A percentile compares a stretch with the other conserved stretches of the same genome.
phyloP scores from a whole-genome alignment of 2,329 filamentous ascomycete genomes.

The Dothideomycetidae sp. region DNA sequence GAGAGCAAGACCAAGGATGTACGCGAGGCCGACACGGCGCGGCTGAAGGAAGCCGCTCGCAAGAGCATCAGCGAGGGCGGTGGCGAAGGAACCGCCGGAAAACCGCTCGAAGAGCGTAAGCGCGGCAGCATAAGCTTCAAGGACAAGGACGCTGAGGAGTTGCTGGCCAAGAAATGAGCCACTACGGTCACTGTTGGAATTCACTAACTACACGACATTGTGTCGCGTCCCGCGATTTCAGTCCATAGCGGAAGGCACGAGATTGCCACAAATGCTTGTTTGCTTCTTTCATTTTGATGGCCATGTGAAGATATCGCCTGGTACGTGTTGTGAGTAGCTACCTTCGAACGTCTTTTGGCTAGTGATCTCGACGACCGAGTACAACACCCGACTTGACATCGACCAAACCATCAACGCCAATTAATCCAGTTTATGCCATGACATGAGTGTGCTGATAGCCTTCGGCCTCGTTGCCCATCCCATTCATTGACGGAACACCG shows the following conservation, averaged over 20 bases:
- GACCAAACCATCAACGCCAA: too few species aligned
- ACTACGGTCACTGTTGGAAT: too few species aligned
- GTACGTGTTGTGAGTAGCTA: too few species aligned
- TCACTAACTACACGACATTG: too few species aligned
- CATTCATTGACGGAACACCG: slow-evolving; percentile 10
- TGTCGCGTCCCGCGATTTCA: too few species aligned
- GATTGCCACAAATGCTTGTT: too few species aligned
- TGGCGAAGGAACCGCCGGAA: slow-evolving; percentile 3
- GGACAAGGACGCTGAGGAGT: slow-evolving; percentile 33
- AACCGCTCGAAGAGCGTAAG: slow-evolving; percentile 11
- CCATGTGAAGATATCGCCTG: too few species aligned
- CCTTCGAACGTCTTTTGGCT: too few species aligned
- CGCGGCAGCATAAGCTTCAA: slow-evolving; percentile 30
- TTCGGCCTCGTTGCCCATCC: neutral
- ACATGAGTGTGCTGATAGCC: slow-evolving; percentile 2
- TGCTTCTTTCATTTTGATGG: too few species aligned
- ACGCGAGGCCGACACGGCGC: slow-evolving; percentile 37
- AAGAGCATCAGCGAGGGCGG: slow-evolving; percentile 43
- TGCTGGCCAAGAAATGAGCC: slow-evolving; percentile 17
- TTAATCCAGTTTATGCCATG: slow-evolving; percentile 11
- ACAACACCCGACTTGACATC: too few species aligned
- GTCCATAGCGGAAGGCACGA: too few species aligned
- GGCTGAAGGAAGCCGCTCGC: slow-evolving; percentile 35
- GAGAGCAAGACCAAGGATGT: slow-evolving; percentile 55
- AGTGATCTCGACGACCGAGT: too few species aligned